phyloP scores from a whole-genome alignment of 2,329 filamentous ascomycete genomes.

The Sarocladium brachiariae region DNA sequence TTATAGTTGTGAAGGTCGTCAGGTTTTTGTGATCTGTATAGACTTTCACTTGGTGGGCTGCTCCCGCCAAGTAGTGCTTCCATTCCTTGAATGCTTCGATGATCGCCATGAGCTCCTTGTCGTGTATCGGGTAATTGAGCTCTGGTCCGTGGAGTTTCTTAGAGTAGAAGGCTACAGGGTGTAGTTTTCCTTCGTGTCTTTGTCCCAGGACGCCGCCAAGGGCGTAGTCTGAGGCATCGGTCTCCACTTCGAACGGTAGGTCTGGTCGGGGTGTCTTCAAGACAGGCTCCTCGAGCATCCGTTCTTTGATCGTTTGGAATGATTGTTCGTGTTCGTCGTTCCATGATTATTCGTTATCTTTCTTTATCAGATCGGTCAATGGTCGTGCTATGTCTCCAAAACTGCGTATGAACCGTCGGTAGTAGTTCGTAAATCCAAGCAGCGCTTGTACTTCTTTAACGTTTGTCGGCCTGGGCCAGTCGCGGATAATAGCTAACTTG shows the following conservation, averaged over 20 bases:
- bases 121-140: conserved; percentile 8
- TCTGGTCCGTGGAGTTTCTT: neutral
- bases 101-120: conserved; percentile 11
- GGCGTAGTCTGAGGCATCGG: conserved; percentile 2
- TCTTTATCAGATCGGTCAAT: neutral
- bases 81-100: conserved; percentile 11
- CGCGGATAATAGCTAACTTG: neutral
- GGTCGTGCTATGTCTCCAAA: neutral
- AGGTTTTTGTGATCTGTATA: conserved; percentile 11
- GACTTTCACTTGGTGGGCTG: conserved; percentile 10
- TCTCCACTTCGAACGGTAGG: conserved; percentile 8
- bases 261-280: neutral
- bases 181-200: conserved; percentile 1
- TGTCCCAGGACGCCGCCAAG: conserved; percentile 2
- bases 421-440: conserved; percentile 6
- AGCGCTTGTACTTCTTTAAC: neutral
- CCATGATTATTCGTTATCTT: neutral
- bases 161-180: neutral
- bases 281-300: conserved; percentile 1
- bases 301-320: neutral
- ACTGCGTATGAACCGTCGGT: neutral
- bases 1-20: conserved; percentile 4
- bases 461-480: neutral
- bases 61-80: conserved; percentile 17
- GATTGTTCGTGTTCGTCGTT: neutral